phyloP scores from a whole-genome alignment of 495 filamentous ascomycete genomes.

The Melanomma pulvis-pyrius region DNA sequence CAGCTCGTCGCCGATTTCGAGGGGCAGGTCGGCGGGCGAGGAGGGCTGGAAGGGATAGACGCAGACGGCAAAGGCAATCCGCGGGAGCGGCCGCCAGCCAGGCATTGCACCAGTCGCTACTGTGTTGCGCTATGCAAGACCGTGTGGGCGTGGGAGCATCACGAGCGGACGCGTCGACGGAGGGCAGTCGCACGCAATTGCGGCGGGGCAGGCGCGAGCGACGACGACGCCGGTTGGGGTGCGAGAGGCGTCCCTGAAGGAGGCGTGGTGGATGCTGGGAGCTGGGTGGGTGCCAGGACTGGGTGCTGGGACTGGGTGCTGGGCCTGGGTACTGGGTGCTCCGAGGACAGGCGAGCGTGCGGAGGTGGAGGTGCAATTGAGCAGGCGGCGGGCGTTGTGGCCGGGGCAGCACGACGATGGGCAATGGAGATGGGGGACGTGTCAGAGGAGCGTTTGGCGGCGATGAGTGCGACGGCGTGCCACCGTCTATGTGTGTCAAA shows the following conservation, averaged over 20 bases:
- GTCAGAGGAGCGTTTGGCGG: neutral
- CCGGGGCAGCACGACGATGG: neutral
- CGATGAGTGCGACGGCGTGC: neutral
- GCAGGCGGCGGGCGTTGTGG: neutral
- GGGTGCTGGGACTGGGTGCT: too few species aligned
- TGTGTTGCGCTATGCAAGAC: slow-evolving; percentile 25
- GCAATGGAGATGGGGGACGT: too few species aligned
- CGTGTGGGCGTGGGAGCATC: slow-evolving; percentile 23
- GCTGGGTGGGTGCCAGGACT: too few species aligned
- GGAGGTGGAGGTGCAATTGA: slow-evolving; percentile 5
- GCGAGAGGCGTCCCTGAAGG: neutral
- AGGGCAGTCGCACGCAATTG: slow-evolving; percentile 4
- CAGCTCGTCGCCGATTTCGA: slow-evolving; percentile 95
- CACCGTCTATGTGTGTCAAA: neutral
- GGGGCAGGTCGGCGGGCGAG: slow-evolving; percentile 86
- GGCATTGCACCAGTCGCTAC: slow-evolving; percentile 30
- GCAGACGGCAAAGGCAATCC: slow-evolving; percentile 96
- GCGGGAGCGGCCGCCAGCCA: slow-evolving; percentile 87
- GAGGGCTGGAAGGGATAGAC: slow-evolving; percentile 88
- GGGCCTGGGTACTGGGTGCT: too few species aligned
- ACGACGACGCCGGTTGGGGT: neutral
- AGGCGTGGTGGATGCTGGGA: neutral
- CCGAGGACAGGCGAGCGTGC: neutral
- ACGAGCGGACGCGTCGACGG: slow-evolving; percentile 23
- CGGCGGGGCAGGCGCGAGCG: neutral